These are phyloP conservation scores for Trichoderma asperellum DNA, from an alignment of 2,329 filamentous ascomycete species.

Conservation along the genomic window DNA sequence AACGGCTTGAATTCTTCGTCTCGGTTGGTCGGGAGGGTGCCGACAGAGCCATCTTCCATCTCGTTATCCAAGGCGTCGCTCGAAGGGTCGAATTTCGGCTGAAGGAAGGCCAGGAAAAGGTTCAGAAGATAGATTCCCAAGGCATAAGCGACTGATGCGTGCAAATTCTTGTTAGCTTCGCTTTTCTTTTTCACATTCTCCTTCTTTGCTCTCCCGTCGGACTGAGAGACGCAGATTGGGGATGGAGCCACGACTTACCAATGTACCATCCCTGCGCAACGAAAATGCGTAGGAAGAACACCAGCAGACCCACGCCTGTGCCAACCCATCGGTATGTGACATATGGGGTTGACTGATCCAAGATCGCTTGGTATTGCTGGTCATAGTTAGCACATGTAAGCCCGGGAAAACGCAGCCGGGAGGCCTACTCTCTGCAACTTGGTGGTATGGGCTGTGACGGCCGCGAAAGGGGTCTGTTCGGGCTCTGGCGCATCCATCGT, in stretches of 20 bases:
- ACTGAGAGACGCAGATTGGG: background rate
- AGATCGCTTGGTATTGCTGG: slow-evolving; percentile 90
- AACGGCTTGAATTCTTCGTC: slow-evolving; percentile 98
- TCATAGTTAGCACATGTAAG: slow-evolving; percentile 31
- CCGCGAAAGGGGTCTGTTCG: slow-evolving; percentile 88
- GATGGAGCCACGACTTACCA: slow-evolving; percentile 57
- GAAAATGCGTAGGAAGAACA: slow-evolving; percentile 90
- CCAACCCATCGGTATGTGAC: slow-evolving; percentile 87
- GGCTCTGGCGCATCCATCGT: slow-evolving; percentile 85
- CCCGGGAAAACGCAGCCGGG: background rate
- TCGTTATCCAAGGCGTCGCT: slow-evolving; percentile 89
- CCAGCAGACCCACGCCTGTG: slow-evolving; percentile 72
- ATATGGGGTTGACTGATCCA: slow-evolving; percentile 92
- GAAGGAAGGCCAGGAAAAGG: slow-evolving; percentile 96
- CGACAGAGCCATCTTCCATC: slow-evolving; percentile 88
- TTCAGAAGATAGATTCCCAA: slow-evolving; percentile 98
- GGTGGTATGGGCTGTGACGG: slow-evolving; percentile 83
- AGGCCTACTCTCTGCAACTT: slow-evolving; percentile 69
- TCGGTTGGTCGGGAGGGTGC: slow-evolving; percentile 86
- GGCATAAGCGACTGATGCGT: slow-evolving; percentile 80
- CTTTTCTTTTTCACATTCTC: background rate
- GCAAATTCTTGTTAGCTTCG: background rate
- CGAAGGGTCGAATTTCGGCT: slow-evolving; percentile 97
- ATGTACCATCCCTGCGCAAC: slow-evolving; percentile 98
- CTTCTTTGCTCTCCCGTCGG: background rate